Base-by-base conservation (phyloP, 2,329 filamentous ascomycete species). In the Nemania diffusa region DNA sequence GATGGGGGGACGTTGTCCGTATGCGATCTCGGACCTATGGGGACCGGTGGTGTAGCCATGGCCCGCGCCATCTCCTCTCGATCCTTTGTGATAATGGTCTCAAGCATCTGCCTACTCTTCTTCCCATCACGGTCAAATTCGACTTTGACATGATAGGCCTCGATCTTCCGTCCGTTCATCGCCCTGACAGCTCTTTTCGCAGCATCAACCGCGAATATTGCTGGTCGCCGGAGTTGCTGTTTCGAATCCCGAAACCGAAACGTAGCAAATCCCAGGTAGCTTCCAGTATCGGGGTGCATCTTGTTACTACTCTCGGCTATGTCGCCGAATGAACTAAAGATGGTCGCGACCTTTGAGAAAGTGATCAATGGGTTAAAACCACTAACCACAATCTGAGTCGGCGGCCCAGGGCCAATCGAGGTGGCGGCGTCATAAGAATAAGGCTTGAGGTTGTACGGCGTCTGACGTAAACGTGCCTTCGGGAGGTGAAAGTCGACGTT, bases 291-390 rank as follows among this genome's bases (percentile, higher is more conserved):
- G 8, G 96, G 96, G 79, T 99, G 94, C 75, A 97, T 95, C 78
- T 97, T 95, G 77, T 97, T 97, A 76, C 93, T 94, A 73, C 97
- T 91, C 76, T 94, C 92, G 51, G 91, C 91, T 70, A 99, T 94
- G 65, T 97, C 93, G 60, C 94, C 94, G 80, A 92, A 97, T 2
- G 87, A 88, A 20, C 90, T 88, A 77, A 97, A 97, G 61, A 92
- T 87, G 52, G 91, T 88, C 20, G 87, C 88, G 57, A 97, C 86
- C 74, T 93, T 92, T 62, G 89, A 87, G 73, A 97, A 92, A 13
- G 93, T 88, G 46, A 92, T 91, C 71, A 98, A 83, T 6, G 95
- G 94, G 79, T 98, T 96, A 78, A 97, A 97, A n/a, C 94, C 93
- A n/a, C 90, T 94, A 22, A 97, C 93, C 3, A 98, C 91, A 56